A percentile compares a stretch with the other conserved stretches of the same genome.
phyloP scores from a whole-genome alignment of 768 basidiomycete species.

The Gelatoporia subvermispora region DNA sequence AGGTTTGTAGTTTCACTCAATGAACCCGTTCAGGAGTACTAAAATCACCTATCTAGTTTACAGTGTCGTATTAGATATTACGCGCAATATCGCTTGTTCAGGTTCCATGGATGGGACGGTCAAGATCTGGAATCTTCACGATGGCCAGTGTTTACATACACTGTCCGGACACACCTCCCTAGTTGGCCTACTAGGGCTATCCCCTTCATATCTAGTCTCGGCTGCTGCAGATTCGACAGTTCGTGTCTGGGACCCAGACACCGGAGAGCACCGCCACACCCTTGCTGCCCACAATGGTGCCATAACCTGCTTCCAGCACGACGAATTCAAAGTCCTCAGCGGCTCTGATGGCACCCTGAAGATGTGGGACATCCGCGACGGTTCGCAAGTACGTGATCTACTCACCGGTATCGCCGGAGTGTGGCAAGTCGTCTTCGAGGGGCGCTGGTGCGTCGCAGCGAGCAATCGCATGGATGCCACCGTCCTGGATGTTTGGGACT shows the following conservation, averaged over 20 bases:
- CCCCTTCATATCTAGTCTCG: slow-evolving; percentile 86
- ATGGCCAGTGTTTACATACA: slow-evolving; percentile 73
- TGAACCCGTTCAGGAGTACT: neutral
- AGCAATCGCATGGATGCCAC: slow-evolving; percentile 76
- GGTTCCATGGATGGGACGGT: slow-evolving; percentile 99
- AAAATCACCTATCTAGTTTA: slow-evolving; percentile 65
- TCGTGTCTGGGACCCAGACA: slow-evolving; percentile 89
- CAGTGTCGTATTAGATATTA: slow-evolving; percentile 86
- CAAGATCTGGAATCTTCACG: slow-evolving; percentile 87
- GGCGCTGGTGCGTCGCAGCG: slow-evolving; percentile 91
- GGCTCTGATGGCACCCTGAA: slow-evolving; percentile 95
- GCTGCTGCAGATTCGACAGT: slow-evolving; percentile 96
- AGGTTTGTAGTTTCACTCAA: slow-evolving; percentile 44
- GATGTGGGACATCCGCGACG: slow-evolving; percentile 95
- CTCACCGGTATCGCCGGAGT: slow-evolving; percentile 90
- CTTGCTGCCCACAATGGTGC: slow-evolving; percentile 91
- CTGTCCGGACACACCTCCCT: slow-evolving; percentile 91
- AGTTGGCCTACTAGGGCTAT: slow-evolving; percentile 88
- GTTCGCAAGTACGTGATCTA: slow-evolving; percentile 80
- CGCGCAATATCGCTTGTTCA: slow-evolving; percentile 87
- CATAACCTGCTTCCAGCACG: slow-evolving; percentile 99
- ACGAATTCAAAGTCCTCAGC: slow-evolving; percentile 94
- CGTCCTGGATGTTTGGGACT: slow-evolving; percentile 88
- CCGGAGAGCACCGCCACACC: slow-evolving; percentile 73
- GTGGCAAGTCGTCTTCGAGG: slow-evolving; percentile 97